Evolutionary conservation across 2,329 filamentous ascomycete genomes (phyloP).

Genomic region (Chrysoporthe cubensis): DNA sequence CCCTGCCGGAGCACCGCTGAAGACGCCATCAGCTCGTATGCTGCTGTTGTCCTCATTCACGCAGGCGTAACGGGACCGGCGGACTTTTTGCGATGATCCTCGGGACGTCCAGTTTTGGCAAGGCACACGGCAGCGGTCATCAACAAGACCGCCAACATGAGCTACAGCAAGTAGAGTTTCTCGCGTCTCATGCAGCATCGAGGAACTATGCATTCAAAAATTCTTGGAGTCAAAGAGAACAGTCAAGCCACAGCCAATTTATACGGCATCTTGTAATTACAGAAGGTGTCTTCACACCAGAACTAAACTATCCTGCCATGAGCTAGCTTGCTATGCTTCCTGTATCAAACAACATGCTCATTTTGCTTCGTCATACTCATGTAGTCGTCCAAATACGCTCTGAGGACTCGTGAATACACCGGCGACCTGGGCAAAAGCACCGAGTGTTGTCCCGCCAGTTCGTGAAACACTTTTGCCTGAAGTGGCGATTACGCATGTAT

Average conservation of each 20-base stretch:
- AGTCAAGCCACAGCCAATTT: neutral
- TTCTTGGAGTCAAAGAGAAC: neutral
- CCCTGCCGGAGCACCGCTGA: no score
- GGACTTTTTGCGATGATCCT: neutral
- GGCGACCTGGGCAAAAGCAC: neutral
- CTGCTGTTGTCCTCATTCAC: no score
- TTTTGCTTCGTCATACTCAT: neutral
- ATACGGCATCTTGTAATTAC: neutral
- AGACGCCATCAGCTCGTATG: no score
- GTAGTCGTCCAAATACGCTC: neutral
- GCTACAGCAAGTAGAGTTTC: no score
- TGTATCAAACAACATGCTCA: neutral
- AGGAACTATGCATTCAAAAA: neutral
- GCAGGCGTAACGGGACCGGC: neutral
- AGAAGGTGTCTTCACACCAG: neutral
- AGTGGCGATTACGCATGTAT: neutral
- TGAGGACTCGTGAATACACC: neutral
- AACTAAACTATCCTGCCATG: neutral
- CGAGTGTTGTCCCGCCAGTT: neutral
- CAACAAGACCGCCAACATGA: neutral
- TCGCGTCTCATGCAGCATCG: neutral
- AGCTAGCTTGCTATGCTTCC: neutral
- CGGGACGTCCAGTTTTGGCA: neutral
- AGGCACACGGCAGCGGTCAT: neutral
- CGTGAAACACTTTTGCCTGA: neutral